Percentiles rank a stretch among this genome's conserved stretches.
Evolutionary conservation across 2,329 filamentous ascomycete species (phyloP).

Genomic region (Colletotrichum acutatum): DNA sequence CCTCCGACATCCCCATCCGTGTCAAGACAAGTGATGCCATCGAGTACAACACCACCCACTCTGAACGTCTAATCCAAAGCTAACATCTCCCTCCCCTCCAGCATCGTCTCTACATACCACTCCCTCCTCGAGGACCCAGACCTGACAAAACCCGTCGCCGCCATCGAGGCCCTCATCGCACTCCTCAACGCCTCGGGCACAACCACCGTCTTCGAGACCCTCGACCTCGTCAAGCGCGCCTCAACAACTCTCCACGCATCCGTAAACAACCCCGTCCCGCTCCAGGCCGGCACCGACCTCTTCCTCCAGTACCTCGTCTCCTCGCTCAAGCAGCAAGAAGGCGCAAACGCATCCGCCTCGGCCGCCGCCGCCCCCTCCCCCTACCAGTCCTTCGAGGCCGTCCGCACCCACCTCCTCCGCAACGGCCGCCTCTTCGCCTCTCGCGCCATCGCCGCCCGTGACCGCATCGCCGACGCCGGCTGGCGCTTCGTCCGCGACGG

Average conservation of each 20-base stretch:
- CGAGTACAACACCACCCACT: constrained; percentile 42
- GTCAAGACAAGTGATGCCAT: constrained; percentile 43
- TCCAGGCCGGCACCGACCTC: constrained; percentile 93
- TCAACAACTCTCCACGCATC: constrained; percentile 81
- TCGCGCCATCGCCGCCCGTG: constrained; percentile 84
- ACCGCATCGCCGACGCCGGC: constrained; percentile 84
- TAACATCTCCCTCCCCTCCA: constrained; percentile 40
- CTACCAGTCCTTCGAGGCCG: constrained; percentile 75
- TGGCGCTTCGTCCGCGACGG: constrained; percentile 83
- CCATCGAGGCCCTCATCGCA: constrained; percentile 90
- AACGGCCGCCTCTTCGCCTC: constrained; percentile 90
- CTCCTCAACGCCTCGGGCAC: constrained; percentile 83
- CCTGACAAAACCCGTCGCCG: constrained; percentile 94
- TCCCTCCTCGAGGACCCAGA: constrained; percentile 76
- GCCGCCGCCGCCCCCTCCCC: constrained; percentile 39
- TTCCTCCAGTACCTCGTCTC: constrained; percentile 94
- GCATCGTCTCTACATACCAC: constrained; percentile 67
- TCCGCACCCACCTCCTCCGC: constrained; percentile 83
- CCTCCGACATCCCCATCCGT: constrained; percentile 39
- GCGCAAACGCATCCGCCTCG: constrained; percentile 29
- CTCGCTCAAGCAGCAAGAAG: constrained; percentile 69
- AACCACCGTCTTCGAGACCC: constrained; percentile 92
- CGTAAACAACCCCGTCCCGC: constrained; percentile 88
- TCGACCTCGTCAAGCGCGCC: constrained; percentile 83
- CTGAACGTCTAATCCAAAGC: not conserved